These are phyloP conservation scores for Ophiosphaerella narmari DNA, from an alignment of 2,329 filamentous ascomycete species.

Conservation along the genomic window DNA sequence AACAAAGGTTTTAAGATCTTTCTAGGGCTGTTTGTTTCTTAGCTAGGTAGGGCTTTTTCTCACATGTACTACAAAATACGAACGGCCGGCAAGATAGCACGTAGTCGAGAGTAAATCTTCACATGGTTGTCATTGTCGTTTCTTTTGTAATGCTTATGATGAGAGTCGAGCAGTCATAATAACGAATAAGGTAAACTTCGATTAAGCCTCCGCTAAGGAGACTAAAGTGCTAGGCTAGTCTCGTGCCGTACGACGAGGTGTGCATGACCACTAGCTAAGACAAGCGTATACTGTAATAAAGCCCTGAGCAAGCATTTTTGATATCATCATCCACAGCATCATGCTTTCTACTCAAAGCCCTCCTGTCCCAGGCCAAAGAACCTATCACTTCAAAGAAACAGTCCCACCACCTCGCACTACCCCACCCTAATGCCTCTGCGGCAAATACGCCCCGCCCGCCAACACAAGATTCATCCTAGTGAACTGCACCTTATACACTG, in stretches of 20 bases:
- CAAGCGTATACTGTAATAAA: too few species aligned
- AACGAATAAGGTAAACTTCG: neutral
- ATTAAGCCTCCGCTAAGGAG: neutral
- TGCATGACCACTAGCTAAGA: too few species aligned
- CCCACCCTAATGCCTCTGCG: conserved; percentile 28
- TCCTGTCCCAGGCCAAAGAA: too few species aligned
- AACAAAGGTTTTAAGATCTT: conserved; percentile 24
- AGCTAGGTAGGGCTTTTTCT: conserved; percentile 29
- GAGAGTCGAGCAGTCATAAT: neutral
- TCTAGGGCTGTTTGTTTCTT: conserved; percentile 25
- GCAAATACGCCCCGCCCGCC: conserved; percentile 74
- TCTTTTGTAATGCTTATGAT: conserved; percentile 6
- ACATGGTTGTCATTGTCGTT: conserved; percentile 12
- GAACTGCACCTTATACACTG: conserved; percentile 90
- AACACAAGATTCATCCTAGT: conserved; percentile 94
- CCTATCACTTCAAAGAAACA: too few species aligned
- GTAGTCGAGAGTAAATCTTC: conserved; percentile 30
- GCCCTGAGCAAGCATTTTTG: too few species aligned
- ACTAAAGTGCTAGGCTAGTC: neutral
- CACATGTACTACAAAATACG: conserved; percentile 37
- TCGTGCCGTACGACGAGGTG: neutral
- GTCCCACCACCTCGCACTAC: neutral
- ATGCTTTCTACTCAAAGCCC: too few species aligned
- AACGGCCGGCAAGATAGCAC: conserved; percentile 30
- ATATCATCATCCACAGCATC: too few species aligned